A percentile compares a stretch with the other conserved stretches of the same genome.
phyloP scores from a whole-genome alignment of 2,329 filamentous ascomycete genomes.

The Escovopsis sp. region DNA sequence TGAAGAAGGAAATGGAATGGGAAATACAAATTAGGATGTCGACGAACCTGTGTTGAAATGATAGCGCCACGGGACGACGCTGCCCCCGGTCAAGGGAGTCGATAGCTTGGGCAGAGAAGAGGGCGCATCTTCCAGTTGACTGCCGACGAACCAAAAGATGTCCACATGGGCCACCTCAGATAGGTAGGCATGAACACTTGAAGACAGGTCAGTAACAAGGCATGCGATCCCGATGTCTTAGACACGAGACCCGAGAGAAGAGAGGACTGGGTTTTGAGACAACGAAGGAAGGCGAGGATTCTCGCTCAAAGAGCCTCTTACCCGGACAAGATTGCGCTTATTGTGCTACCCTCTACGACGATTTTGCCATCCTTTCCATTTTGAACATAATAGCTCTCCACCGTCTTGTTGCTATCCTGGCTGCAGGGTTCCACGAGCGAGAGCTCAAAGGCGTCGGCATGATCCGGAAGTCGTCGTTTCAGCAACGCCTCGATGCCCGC shows the following conservation, averaged over 20 bases:
- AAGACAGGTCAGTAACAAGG: not conserved
- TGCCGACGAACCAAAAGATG: conserved; percentile 11
- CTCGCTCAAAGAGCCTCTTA: not conserved
- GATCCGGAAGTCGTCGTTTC: conserved; percentile 8
- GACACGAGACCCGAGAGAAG: not conserved
- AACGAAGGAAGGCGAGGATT: no score
- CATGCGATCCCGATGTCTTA: not conserved
- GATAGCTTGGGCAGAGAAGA: conserved; percentile 5
- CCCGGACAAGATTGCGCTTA: conserved; percentile 8
- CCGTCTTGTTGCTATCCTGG: not conserved
- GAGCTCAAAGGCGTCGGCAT: conserved; percentile 7
- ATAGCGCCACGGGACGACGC: conserved; percentile 8
- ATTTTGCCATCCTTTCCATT: conserved; percentile 8
- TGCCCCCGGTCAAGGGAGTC: conserved; percentile 3
- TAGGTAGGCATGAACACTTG: conserved; percentile 9
- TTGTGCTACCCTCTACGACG: conserved; percentile 6
- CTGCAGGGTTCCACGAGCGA: not conserved
- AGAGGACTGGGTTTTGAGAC: no score
- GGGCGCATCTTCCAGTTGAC: conserved; percentile 7
- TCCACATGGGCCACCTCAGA: conserved; percentile 8
- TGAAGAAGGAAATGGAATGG: no score
- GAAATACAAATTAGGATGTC: no score
- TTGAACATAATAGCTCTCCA: conserved; percentile 8
- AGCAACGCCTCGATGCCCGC: conserved; percentile 7
- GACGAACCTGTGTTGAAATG: conserved; percentile 10